Evolutionary conservation across 768 basidiomycete genomes (phyloP).

Genomic region (Leccinum fibrillosum): DNA sequence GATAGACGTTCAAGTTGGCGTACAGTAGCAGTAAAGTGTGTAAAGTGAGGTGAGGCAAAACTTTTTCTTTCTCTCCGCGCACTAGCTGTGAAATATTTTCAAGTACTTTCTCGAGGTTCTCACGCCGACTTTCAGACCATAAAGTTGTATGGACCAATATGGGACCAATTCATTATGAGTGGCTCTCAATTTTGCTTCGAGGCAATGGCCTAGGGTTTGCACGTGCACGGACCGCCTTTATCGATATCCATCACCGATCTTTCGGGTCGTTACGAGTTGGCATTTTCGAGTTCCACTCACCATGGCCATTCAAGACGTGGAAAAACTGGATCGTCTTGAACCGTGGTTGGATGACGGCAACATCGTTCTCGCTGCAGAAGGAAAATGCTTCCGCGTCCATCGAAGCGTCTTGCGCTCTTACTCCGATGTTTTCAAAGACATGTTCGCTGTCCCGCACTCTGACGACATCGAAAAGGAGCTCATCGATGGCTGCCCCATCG

Average conservation of each 20-base stretch:
- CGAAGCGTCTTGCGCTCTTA: conserved; percentile 24
- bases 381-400: conserved; percentile 32
- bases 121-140: too few relatives aligned
- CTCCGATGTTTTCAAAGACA: conserved; percentile 31
- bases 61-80: too few relatives aligned
- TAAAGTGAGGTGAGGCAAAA: too few relatives aligned
- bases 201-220: not conserved
- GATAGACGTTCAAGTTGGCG: too few relatives aligned
- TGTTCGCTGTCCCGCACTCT: conserved; percentile 20
- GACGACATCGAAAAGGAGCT: not conserved
- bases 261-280: not conserved
- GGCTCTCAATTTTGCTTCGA: not conserved
- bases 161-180: not conserved
- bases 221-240: not conserved
- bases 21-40: too few relatives aligned
- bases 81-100: too few relatives aligned
- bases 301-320: not conserved
- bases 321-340: conserved; percentile 4
- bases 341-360: conserved; percentile 32
- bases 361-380: conserved; percentile 25
- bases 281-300: not conserved
- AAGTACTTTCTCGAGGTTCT: too few relatives aligned
- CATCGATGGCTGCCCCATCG: conserved; percentile 21
- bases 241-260: not conserved
- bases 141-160: not conserved